Evolutionary conservation across 352 stramenopile genomes (phyloP), one percentile per base, ranked within the genome.

Genomic region (Phytophthora citrophthora): DNA sequence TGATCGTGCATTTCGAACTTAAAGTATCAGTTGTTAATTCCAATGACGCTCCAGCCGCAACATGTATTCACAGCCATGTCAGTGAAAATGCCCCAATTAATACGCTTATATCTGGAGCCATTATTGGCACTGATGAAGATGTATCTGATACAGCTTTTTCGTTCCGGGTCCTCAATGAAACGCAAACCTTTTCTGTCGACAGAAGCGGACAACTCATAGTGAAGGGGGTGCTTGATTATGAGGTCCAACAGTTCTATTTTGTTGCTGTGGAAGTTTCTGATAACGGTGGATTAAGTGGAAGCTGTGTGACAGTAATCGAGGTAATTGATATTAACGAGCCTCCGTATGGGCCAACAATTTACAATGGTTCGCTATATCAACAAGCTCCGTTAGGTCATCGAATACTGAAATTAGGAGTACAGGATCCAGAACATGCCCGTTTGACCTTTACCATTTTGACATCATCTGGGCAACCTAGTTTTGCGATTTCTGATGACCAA

Each of bases 291-390:
- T 64, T 81, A 6, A 84, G 55, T n/a, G 66, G 60, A 13, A 51
- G 50, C 6, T 88, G 79, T 23, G 57, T 76, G 3, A 24, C 70
- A 41, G 45, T 68, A 7, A 20, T 88, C 1, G 68, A 86, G 10
- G 64, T 88, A 1, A 36, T 71, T 4, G 74, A 88, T 47, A 57
- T 76, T 1, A 50, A 88, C 29, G 79, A 88, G 39, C 50, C 67
- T 5, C 79, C 79, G 0, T 43, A 54, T 16, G 79, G 79, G 2
- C 29, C 56, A 20, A 64, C 34, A 9, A 26, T 41, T 32, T 82
- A 77, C 53, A 79, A 72, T 23, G 69, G 68, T 32, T 75, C 68
- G 0, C 48, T 83, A 12, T 72, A 80, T 43, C 48, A 54, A 29
- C 58, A 12, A 24, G 65, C 65, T 15, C 24, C n/a, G 1, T 13